Evolutionary conservation across 2,329 filamentous ascomycete species (phyloP).

Genomic region (Cladophialophora yegresii): DNA sequence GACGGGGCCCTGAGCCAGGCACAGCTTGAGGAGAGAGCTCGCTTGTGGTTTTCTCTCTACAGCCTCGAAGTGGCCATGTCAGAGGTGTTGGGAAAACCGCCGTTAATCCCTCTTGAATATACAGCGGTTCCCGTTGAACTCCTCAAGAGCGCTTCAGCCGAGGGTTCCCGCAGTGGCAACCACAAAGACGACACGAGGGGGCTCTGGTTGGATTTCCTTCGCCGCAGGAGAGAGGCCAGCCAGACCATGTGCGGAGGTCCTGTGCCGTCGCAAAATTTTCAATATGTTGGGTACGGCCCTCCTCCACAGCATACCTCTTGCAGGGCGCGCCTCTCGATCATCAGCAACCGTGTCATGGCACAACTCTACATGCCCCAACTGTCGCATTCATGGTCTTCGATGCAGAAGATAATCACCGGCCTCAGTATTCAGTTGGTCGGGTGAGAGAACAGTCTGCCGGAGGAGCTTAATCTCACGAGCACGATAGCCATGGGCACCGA

Average conservation of each 20-base stretch:
- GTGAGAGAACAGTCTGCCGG: slow-evolving; percentile 22
- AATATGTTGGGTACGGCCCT: slow-evolving; percentile 16
- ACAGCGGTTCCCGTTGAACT: neutral
- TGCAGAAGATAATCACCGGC: slow-evolving; percentile 26
- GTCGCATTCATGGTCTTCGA: slow-evolving; percentile 23
- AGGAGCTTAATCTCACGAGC: neutral
- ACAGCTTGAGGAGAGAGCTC: slow-evolving; percentile 28
- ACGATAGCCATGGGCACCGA: neutral
- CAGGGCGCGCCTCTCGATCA: slow-evolving; percentile 18
- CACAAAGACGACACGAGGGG: slow-evolving; percentile 8
- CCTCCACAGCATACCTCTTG: slow-evolving; percentile 21
- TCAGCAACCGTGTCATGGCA: slow-evolving; percentile 29
- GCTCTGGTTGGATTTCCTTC: slow-evolving; percentile 26
- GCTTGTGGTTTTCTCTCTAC: slow-evolving; percentile 37
- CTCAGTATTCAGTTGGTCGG: slow-evolving; percentile 23
- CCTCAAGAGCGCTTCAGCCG: neutral
- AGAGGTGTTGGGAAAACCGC: slow-evolving; percentile 37
- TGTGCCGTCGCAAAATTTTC: slow-evolving; percentile 24
- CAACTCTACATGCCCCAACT: slow-evolving; percentile 22
- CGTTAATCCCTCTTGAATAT: slow-evolving; percentile 23
- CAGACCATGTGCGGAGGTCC: slow-evolving; percentile 23
- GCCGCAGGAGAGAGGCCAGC: slow-evolving; percentile 9
- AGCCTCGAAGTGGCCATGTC: slow-evolving; percentile 36
- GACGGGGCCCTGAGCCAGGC: slow-evolving; percentile 19
- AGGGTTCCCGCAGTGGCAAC: neutral